These are phyloP conservation scores for Cryphonectria nitschkei DNA, from an alignment of 2,329 filamentous ascomycete genomes.

Conservation along the genomic window DNA sequence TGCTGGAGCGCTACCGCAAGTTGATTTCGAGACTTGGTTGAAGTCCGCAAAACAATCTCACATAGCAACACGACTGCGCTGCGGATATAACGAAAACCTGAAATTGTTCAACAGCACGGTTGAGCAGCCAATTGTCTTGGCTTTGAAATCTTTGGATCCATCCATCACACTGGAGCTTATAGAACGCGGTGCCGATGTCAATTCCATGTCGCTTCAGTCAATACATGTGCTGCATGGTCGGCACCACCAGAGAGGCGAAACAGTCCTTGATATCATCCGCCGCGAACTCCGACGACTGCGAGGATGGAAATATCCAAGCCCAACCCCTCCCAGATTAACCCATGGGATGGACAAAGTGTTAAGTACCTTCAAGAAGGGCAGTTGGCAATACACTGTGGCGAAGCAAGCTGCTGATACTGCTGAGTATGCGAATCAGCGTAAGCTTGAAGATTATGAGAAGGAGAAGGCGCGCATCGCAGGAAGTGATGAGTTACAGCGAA, in stretches of 20 bases:
- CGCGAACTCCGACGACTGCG: slow-evolving; percentile 54
- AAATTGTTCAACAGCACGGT: slow-evolving; percentile 49
- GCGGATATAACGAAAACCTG: slow-evolving; percentile 50
- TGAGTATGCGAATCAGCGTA: slow-evolving; percentile 40
- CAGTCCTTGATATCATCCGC: slow-evolving; percentile 65
- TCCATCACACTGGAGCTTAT: slow-evolving; percentile 62
- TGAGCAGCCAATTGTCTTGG: slow-evolving; percentile 70
- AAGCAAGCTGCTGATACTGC: slow-evolving; percentile 42
- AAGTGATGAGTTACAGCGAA: slow-evolving; percentile 48
- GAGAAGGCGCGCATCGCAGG: slow-evolving; percentile 39
- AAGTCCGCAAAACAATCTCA: slow-evolving; percentile 54
- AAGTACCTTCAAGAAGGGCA: slow-evolving; percentile 51
- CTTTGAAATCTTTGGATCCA: slow-evolving; percentile 53
- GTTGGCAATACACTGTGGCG: slow-evolving; percentile 64
- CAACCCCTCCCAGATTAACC: slow-evolving; percentile 34
- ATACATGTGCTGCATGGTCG: slow-evolving; percentile 34
- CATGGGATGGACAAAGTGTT: slow-evolving; percentile 57
- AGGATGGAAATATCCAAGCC: slow-evolving; percentile 44
- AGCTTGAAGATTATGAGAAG: slow-evolving; percentile 41
- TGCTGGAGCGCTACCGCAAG: slow-evolving; percentile 60
- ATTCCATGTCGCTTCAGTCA: slow-evolving; percentile 54
- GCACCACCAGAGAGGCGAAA: slow-evolving; percentile 44
- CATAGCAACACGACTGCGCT: slow-evolving; percentile 42
- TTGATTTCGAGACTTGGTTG: slow-evolving; percentile 68
- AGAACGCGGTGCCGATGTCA: slow-evolving; percentile 66